Evolutionary conservation across 768 basidiomycete species (phyloP).

Genomic region (Lactarius hengduanensis): DNA sequence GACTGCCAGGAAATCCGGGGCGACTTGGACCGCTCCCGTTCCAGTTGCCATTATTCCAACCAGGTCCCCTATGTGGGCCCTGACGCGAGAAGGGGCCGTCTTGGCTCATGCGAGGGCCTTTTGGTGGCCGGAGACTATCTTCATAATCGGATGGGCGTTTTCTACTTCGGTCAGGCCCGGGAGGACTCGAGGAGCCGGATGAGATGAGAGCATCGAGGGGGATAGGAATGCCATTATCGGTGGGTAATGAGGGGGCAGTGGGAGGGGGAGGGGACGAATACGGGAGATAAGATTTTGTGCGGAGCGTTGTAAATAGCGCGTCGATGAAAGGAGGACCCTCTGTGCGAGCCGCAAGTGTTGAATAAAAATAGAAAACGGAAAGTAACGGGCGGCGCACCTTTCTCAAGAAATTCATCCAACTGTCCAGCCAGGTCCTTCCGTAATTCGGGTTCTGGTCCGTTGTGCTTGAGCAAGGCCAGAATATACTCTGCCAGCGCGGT

Average conservation of each 20-base stretch:
- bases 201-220: conserved; percentile 65
- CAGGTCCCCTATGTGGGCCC: conserved; percentile 43
- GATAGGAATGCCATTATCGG: conserved; percentile 75
- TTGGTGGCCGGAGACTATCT: conserved; percentile 59
- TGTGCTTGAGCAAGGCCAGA: conserved; percentile 88
- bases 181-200: conserved; percentile 42
- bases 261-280: conserved; percentile 49
- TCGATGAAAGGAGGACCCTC: conserved; percentile 79
- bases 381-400: conserved; percentile 49
- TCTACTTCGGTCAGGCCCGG: conserved; percentile 46
- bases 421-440: conserved; percentile 72
- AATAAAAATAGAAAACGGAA: conserved; percentile 26
- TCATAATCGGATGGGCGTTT: conserved; percentile 68
- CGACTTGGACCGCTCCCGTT: conserved; percentile 33
- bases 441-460: conserved; percentile 80
- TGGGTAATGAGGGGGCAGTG: conserved; percentile 36
- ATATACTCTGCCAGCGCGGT: conserved; percentile 92
- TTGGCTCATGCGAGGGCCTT: conserved; percentile 65
- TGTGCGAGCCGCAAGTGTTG: conserved; percentile 30
- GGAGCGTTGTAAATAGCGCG: conserved; percentile 79
- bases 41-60: conserved; percentile 37
- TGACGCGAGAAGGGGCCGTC: conserved; percentile 70
- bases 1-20: conserved; percentile 35
- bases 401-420: conserved; percentile 91
- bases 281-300: conserved; percentile 83